phyloP scores from a whole-genome alignment of 179 eudicot genomes.

The Silene noctiflora region DNA sequence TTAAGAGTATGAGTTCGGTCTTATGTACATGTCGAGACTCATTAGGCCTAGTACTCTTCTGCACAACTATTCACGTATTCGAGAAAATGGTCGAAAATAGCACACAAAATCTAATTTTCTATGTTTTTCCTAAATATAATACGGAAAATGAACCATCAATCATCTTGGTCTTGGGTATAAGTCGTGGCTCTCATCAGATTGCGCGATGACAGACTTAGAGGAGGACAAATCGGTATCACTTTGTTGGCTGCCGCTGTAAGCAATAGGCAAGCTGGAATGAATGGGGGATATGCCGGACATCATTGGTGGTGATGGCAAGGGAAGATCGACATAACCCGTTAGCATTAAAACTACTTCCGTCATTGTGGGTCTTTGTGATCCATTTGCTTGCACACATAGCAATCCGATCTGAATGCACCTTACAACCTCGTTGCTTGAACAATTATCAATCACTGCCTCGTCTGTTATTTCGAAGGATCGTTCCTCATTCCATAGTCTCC shows the following conservation, averaged over 20 bases:
- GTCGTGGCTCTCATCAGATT: not conserved
- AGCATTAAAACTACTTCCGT: slow-evolving; percentile 14
- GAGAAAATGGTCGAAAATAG: too few species aligned
- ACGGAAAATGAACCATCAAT: not conserved
- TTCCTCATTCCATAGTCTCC: slow-evolving; percentile 28
- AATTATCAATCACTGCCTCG: not conserved
- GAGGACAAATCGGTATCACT: not conserved
- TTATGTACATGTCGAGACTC: not conserved
- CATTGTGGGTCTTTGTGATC: slow-evolving; percentile 19
- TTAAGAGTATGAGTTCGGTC: not conserved
- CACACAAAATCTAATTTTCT: too few species aligned
- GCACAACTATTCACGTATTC: too few species aligned
- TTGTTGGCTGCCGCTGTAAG: not conserved
- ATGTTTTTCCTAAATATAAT: too few species aligned
- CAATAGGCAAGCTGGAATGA: not conserved
- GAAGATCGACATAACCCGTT: slow-evolving; percentile 18
- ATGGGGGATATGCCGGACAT: not conserved
- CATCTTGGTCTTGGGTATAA: slow-evolving; percentile 16
- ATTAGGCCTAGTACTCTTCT: too few species aligned
- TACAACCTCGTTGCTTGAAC: slow-evolving; percentile 1
- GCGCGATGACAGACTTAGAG: not conserved
- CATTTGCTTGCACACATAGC: slow-evolving; percentile 22
- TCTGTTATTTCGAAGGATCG: slow-evolving; percentile 12
- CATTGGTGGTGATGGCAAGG: slow-evolving; percentile 18
- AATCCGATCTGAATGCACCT: slow-evolving; percentile 31